A percentile compares a stretch with the other conserved stretches of the same genome.
phyloP scores from a whole-genome alignment of 176 grass and related monocot species.

The Aegilops speltoides region DNA sequence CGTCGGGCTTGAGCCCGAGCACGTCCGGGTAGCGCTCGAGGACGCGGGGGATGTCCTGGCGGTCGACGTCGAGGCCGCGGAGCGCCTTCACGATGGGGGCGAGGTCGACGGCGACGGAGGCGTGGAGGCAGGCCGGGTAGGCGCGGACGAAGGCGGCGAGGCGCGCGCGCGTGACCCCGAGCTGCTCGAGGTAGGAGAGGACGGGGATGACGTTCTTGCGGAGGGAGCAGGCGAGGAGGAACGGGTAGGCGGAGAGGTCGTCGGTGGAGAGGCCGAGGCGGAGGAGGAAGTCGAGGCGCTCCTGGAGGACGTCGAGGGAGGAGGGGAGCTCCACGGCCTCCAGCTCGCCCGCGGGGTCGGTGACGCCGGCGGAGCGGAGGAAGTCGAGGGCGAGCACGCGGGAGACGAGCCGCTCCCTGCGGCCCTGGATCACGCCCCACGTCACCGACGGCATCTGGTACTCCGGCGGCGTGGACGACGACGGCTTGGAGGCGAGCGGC shows the following conservation, averaged over 20 bases:
- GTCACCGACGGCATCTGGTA: conserved; percentile 95
- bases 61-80: conserved; percentile 90
- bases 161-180: conserved; percentile 71
- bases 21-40: conserved; percentile 76
- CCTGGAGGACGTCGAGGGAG: conserved; percentile 86
- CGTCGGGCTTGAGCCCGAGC: conserved; percentile 88
- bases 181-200: conserved; percentile 91
- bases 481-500: conserved; percentile 16
- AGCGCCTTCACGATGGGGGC: conserved; percentile 68
- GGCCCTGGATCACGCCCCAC: conserved; percentile 89
- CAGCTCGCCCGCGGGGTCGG: conserved; percentile 77
- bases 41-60: conserved; percentile 80
- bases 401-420: conserved; percentile 89
- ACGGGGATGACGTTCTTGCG: conserved; percentile 91
- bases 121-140: conserved; percentile 84
- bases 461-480: conserved; percentile 64
- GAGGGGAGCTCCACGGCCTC: conserved; percentile 83
- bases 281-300: conserved; percentile 94
- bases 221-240: conserved; percentile 82
- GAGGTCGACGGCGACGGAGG: conserved; percentile 90
- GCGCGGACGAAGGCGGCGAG: conserved; percentile 72
- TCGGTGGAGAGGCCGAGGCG: conserved; percentile 90
- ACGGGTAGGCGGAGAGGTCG: conserved; percentile 81
- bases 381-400: conserved; percentile 93
- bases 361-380: conserved; percentile 76